phyloP scores from a whole-genome alignment of 1,139 yeast species.

The Blastobotrys buckinghamii region DNA sequence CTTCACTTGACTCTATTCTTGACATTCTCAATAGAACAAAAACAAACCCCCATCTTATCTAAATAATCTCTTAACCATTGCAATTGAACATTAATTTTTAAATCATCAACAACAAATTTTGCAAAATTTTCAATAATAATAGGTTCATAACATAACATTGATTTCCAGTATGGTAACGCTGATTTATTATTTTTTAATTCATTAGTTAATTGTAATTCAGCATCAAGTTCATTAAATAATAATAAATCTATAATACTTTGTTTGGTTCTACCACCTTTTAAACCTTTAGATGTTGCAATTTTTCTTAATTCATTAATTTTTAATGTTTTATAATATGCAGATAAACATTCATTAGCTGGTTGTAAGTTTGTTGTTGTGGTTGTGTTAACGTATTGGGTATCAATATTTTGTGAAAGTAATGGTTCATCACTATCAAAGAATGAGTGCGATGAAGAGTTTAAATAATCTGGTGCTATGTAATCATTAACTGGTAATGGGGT shows the following conservation, averaged over 20 bases:
- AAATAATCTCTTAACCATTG: slow-evolving; percentile 3
- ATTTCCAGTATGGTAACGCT: slow-evolving; percentile 9
- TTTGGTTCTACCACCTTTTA: slow-evolving; percentile 6
- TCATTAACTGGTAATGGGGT: slow-evolving; percentile 2
- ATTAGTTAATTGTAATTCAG: neutral
- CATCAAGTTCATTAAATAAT: neutral
- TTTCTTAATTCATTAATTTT: slow-evolving; percentile 7
- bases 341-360: no score
- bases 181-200: neutral
- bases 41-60: slow-evolving; percentile 9
- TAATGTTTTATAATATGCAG: neutral
- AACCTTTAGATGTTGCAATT: slow-evolving; percentile 1
- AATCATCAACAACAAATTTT: neutral
- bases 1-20: neutral
- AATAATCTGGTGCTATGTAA: neutral
- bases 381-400: no score
- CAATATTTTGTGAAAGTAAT: no score
- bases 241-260: neutral
- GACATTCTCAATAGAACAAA: neutral
- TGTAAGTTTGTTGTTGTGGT: no score
- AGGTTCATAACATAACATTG: slow-evolving; percentile 9
- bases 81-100: neutral
- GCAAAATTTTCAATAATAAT: slow-evolving; percentile 8
- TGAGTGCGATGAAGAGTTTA: neutral
- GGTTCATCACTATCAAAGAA: neutral